Percentiles rank a stretch among this genome's conserved stretches.
Evolutionary conservation across 2,329 filamentous ascomycete species (phyloP).

Genomic region (Nothopassalora personata): DNA sequence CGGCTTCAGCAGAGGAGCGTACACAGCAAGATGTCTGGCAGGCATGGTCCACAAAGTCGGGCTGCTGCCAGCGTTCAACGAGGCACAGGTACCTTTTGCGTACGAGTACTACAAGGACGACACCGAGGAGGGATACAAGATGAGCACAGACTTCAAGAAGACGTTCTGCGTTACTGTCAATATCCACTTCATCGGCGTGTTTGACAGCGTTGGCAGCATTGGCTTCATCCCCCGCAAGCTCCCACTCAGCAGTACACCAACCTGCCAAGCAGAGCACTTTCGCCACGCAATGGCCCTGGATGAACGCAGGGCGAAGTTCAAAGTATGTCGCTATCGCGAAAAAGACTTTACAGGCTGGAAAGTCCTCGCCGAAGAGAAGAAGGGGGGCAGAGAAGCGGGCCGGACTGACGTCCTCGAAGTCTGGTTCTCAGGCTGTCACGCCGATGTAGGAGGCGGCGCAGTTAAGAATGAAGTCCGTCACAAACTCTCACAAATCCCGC

Average conservation of each 20-base stretch:
- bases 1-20: slow-evolving; percentile 32
- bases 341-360: slow-evolving; percentile 24
- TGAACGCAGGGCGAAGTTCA: slow-evolving; percentile 43
- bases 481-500: slow-evolving; percentile 42
- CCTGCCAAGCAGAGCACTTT: slow-evolving; percentile 35
- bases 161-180: slow-evolving; percentile 42
- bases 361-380: slow-evolving; percentile 13
- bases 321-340: slow-evolving; percentile 36
- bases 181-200: slow-evolving; percentile 43
- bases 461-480: slow-evolving; percentile 39
- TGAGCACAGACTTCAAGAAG: slow-evolving; percentile 40
- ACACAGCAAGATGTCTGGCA: slow-evolving; percentile 47
- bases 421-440: slow-evolving; percentile 42
- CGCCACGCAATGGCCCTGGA: slow-evolving; percentile 44
- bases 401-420: slow-evolving; percentile 35
- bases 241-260: slow-evolving; percentile 37
- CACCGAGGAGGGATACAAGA: slow-evolving; percentile 35
- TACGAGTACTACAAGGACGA: slow-evolving; percentile 44
- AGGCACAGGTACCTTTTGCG: slow-evolving; percentile 38
- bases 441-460: slow-evolving; percentile 44
- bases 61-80: slow-evolving; percentile 32
- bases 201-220: slow-evolving; percentile 42
- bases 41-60: slow-evolving; percentile 44
- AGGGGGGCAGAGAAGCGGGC: slow-evolving; percentile 7
- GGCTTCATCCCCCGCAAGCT: slow-evolving; percentile 38